These are phyloP conservation scores for Drechslerella coelobrocha DNA, from an alignment of 2,329 filamentous ascomycete species.

Conservation along the genomic window DNA sequence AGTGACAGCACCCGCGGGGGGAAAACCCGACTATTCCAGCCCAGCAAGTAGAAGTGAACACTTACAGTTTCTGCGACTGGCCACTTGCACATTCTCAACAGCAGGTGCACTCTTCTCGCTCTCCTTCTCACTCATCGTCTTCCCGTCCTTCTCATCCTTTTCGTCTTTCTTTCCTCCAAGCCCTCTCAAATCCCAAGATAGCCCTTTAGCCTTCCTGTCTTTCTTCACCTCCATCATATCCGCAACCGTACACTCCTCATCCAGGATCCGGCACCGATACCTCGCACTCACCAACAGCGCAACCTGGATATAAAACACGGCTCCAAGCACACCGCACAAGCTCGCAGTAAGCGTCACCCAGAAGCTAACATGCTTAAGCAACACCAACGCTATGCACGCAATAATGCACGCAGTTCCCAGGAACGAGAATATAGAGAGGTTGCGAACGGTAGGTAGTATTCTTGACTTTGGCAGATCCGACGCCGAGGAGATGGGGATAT, in stretches of 20 bases:
- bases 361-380: constrained; percentile 30
- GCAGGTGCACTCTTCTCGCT: background rate
- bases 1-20: background rate
- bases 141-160: background rate
- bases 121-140: constrained; percentile 3
- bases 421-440: constrained; percentile 42
- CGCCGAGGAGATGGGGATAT: constrained; percentile 22
- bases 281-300: constrained; percentile 41
- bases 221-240: constrained; percentile 31
- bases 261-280: constrained; percentile 31
- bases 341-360: constrained; percentile 38
- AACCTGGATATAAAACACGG: constrained; percentile 39
- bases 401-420: constrained; percentile 35
- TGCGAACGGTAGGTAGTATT: constrained; percentile 39
- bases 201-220: constrained; percentile 22
- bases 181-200: constrained; percentile 38
- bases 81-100: background rate
- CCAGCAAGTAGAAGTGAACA: background rate
- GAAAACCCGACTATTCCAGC: background rate
- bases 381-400: constrained; percentile 40
- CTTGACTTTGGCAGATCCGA: constrained; percentile 33
- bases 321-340: constrained; percentile 42
- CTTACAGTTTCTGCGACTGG: constrained; percentile 23
- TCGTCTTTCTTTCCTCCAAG: constrained; percentile 16
- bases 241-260: constrained; percentile 38